A percentile compares a stretch with the other conserved stretches of the same genome.
These are phyloP conservation scores for Mycena metata DNA, from an alignment of 768 basidiomycete genomes.

Conservation along the genomic window DNA sequence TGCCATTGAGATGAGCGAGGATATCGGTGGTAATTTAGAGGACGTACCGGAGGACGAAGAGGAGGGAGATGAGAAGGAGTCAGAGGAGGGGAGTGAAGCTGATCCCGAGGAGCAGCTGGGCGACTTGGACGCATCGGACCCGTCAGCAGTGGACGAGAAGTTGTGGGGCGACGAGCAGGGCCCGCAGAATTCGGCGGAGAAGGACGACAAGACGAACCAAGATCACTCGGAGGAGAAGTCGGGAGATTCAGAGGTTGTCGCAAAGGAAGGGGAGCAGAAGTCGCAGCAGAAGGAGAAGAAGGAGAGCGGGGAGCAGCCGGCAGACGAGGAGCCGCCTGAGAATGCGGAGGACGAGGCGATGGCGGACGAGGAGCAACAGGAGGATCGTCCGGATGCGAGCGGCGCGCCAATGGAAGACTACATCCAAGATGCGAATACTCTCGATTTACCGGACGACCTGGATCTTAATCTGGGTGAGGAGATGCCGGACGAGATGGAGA, in stretches of 20 bases:
- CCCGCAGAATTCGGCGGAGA: constrained; percentile 63
- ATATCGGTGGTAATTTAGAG: constrained; percentile 89
- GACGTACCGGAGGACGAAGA: constrained; percentile 80
- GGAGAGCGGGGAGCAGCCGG: constrained; percentile 41
- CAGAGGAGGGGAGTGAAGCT: constrained; percentile 65
- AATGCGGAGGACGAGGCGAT: constrained; percentile 45
- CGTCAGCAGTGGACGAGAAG: constrained; percentile 92
- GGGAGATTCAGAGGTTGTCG: constrained; percentile 76
- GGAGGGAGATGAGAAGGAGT: constrained; percentile 63
- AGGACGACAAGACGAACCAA: constrained; percentile 69
- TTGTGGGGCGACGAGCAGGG: constrained; percentile 92
- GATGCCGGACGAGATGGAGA: constrained; percentile 51
- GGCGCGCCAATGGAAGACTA: constrained; percentile 83
- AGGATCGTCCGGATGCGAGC: constrained; percentile 60
- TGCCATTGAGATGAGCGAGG: constrained; percentile 92
- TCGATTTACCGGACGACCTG: constrained; percentile 93
- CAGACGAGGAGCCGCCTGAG: constrained; percentile 29
- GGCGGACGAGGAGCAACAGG: constrained; percentile 54
- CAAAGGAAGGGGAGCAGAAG: constrained; percentile 75
- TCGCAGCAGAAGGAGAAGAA: constrained; percentile 52
- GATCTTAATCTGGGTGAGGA: constrained; percentile 65
- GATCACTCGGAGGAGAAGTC: constrained; percentile 68
- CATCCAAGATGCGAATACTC: constrained; percentile 81
- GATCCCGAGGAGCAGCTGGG: constrained; percentile 89
- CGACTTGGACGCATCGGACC: constrained; percentile 86